phyloP scores from a whole-genome alignment of 352 stramenopile species.

The Globisporangium iwayamae region DNA sequence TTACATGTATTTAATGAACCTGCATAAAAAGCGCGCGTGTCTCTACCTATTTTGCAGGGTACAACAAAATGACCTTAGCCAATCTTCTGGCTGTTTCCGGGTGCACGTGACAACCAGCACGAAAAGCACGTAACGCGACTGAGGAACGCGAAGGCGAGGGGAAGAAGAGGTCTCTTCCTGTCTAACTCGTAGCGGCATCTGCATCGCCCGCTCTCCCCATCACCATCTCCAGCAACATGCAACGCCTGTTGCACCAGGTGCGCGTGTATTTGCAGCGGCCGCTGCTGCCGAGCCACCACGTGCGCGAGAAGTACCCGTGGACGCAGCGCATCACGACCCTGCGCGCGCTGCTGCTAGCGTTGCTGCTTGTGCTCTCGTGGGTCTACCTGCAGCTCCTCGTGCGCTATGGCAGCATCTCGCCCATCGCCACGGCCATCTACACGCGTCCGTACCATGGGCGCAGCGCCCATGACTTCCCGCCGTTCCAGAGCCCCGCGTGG shows the following conservation, averaged over 20 bases:
- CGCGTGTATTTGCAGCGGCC: constrained; percentile 64
- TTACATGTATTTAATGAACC: background rate
- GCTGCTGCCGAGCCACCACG: constrained; percentile 42
- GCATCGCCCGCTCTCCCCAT: background rate
- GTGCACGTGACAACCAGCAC: background rate
- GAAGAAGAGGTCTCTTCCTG: background rate
- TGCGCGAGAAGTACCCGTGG: constrained; percentile 25
- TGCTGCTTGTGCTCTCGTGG: constrained; percentile 31
- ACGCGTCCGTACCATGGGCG: constrained; percentile 57
- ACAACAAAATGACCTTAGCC: background rate
- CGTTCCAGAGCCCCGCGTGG: constrained; percentile 33
- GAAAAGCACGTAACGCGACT: background rate
- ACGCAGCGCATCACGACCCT: constrained; percentile 41
- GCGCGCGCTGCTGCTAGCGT: constrained; percentile 25
- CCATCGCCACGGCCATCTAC: constrained; percentile 56
- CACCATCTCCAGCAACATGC: constrained; percentile 11
- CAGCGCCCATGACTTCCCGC: constrained; percentile 31
- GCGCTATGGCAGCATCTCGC: constrained; percentile 77
- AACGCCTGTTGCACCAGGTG: constrained; percentile 26
- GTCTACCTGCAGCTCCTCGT: constrained; percentile 64
- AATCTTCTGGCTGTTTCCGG: background rate
- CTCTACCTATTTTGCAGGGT: too few species aligned
- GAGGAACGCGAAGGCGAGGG: background rate
- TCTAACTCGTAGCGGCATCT: background rate
- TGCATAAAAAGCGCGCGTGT: background rate